These are phyloP conservation scores for Apocynum venetum DNA, from an alignment of 257 asterid species.

Conservation along the genomic window DNA sequence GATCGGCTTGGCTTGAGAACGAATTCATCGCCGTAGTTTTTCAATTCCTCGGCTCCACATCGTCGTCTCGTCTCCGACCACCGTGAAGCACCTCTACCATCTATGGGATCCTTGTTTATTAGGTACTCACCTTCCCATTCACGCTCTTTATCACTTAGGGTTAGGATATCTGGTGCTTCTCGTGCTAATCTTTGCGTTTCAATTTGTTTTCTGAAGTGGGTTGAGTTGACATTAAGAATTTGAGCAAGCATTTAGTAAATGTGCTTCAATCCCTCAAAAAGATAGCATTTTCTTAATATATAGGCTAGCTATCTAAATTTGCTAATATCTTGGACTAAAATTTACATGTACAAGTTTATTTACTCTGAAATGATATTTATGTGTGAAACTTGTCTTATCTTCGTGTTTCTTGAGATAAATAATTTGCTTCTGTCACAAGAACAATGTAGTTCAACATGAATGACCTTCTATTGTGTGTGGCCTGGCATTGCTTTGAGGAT, in stretches of 20 bases:
- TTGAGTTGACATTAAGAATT: background rate
- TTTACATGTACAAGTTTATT: background rate
- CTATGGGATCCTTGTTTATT: background rate
- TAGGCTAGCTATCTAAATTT: background rate
- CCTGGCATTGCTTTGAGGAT: background rate
- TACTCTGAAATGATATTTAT: background rate
- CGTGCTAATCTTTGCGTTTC: background rate
- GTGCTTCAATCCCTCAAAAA: background rate
- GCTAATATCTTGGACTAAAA: background rate
- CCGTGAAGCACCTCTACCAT: background rate
- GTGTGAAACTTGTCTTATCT: background rate
- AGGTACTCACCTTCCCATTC: background rate
- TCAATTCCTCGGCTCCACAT: conserved; percentile 31
- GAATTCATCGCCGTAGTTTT: conserved; percentile 34
- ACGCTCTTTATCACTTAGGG: background rate
- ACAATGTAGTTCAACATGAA: background rate
- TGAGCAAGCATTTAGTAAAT: background rate
- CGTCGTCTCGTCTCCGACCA: conserved; percentile 17
- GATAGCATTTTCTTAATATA: background rate
- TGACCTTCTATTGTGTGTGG: background rate
- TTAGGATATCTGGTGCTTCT: background rate
- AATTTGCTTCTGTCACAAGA: background rate
- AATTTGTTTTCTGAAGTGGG: background rate
- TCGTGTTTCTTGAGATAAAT: background rate
- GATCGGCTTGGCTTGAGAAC: conserved; percentile 19